Conservation (phyloP, 495 filamentous ascomycete genomes). For the Trichoderma asperelloides region DNA sequence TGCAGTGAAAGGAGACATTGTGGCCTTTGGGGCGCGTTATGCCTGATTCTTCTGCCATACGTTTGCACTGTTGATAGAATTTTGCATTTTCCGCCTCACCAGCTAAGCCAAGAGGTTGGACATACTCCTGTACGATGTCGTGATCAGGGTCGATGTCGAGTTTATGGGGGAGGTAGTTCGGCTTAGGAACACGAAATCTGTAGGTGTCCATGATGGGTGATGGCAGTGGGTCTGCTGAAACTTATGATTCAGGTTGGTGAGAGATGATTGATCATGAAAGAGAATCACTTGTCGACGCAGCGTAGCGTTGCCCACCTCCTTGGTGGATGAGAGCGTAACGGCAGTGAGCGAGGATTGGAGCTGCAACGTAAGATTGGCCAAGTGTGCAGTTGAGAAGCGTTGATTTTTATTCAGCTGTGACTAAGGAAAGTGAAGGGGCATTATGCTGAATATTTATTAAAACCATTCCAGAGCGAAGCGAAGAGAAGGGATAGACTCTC, state of each 20-base stretch:
- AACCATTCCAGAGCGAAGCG: too few species aligned
- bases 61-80: constrained; percentile 55
- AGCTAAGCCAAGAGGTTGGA: constrained; percentile 42
- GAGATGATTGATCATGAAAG: too few species aligned
- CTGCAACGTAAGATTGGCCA: too few species aligned
- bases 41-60: constrained; percentile 60
- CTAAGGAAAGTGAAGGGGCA: too few species aligned
- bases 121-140: constrained; percentile 63
- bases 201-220: constrained; percentile 20
- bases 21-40: constrained; percentile 73
- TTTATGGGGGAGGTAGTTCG: constrained; percentile 42
- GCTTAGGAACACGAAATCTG: constrained; percentile 33
- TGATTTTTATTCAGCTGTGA: too few species aligned
- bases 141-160: constrained; percentile 23
- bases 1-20: constrained; percentile 92
- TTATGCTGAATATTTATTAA: too few species aligned
- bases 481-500: too few species aligned
- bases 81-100: constrained; percentile 48
- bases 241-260: not conserved
- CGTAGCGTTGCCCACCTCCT: too few species aligned
- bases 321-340: too few species aligned
- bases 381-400: too few species aligned
- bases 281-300: too few species aligned
- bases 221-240: not conserved
- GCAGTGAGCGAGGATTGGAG: too few species aligned